Base-by-base conservation (phyloP, 176 grass and related monocot species). In the Triticum monococcum region DNA sequence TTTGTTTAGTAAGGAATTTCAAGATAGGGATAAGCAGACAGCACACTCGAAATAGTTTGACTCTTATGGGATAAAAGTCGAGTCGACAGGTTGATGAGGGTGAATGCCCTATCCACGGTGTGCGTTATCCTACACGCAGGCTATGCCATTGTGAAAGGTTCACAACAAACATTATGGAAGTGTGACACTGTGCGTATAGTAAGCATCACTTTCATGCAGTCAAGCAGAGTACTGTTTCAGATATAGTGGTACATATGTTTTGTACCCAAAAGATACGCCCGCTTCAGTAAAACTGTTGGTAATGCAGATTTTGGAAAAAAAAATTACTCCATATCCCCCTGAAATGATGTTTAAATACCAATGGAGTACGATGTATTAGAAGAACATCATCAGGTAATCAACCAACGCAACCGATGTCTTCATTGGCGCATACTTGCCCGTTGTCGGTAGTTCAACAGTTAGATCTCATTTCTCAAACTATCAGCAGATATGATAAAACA, bases 401-500 rank as follows among this genome's bases (percentile, higher is more conserved):
- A 26, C n/a, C 61, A 35, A 85, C 1, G 14, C 17, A 23, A 43
- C 13, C 30, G 18, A 46, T 83, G 26, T 74, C n/a, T 28, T 64
- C 57, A 38, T 18, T 83, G 48, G 23, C 23, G 12, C 36, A 40
- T 33, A 37, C 22, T 71, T 17, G 16, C 48, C n/a, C 38, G n/a
- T 40, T 72, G 72, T 38, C 12, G 38, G 32, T 59, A 72, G 32
- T 82, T 26, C 66, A 71, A 38, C 50, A 72, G 31, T 72, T 83
- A 60, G 4, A 43, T 65, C 23, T 66, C 43, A 65, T 80, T 80
- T 75, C 68, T 35, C 43, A 85, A 67, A 24, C 13, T 68, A 67
- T 25, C 4, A n/a, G 52, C 3, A 85, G 33, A 83, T 43, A 43
- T 68, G 25, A 48, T 63, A 30, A 18, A 83, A 36, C 14, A 77